These are phyloP conservation scores for Chlamydomonas incerta DNA, from an alignment of 139 green algal species.

Conservation along the genomic window DNA sequence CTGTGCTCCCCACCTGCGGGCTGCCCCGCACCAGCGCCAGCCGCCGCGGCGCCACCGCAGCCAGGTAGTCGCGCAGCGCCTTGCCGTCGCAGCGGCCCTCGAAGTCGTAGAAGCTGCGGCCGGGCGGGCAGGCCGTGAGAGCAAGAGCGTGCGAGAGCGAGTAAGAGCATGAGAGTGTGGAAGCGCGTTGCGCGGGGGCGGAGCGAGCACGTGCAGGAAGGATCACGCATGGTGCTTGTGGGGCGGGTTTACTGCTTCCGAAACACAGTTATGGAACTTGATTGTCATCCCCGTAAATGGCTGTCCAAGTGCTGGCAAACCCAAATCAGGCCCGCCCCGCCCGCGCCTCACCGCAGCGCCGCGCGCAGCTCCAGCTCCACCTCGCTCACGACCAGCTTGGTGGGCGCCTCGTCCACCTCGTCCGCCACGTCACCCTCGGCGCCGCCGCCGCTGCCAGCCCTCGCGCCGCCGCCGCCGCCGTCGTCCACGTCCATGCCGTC, in stretches of 20 bases:
- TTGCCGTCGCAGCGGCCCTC: constrained; percentile 71
- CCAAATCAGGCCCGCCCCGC: neutral
- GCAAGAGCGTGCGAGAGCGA: too few species aligned
- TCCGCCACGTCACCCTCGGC: constrained; percentile 10
- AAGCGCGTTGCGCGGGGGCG: too few species aligned
- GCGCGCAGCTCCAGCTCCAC: constrained; percentile 62
- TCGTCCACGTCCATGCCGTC: constrained; percentile 37
- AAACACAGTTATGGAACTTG: too few species aligned
- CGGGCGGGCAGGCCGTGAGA: too few species aligned
- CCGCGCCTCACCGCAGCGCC: constrained; percentile 52
- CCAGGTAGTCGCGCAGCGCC: constrained; percentile 72
- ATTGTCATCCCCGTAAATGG: too few species aligned
- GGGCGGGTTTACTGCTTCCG: too few species aligned
- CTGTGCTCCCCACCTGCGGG: neutral
- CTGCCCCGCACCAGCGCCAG: constrained; percentile 69
- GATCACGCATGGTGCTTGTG: too few species aligned
- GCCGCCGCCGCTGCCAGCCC: neutral
- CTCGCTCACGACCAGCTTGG: constrained; percentile 70
- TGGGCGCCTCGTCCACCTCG: constrained; percentile 58
- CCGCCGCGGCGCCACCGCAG: constrained; percentile 68
- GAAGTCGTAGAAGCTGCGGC: constrained; percentile 67
- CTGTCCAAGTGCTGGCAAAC: neutral
- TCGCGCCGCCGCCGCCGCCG: neutral
- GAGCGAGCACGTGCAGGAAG: too few species aligned
- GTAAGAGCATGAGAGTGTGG: too few species aligned